Conservation (phyloP, 2,329 filamentous ascomycete genomes). For the Nakataea oryzae region DNA sequence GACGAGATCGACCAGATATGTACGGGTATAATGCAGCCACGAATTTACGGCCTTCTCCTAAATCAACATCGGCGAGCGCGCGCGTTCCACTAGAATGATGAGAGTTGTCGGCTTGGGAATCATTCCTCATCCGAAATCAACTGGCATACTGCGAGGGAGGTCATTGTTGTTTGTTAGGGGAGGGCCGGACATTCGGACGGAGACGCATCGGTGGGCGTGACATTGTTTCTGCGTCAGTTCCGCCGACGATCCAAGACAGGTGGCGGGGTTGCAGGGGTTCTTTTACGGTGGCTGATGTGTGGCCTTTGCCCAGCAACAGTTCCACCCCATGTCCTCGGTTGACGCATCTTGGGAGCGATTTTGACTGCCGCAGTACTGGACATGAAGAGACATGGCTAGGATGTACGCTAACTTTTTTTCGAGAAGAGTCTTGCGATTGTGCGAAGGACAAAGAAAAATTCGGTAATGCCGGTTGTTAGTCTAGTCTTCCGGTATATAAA, state of each 20-base stretch:
- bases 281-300: neutral
- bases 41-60: constrained; percentile 5
- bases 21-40: constrained; percentile 7
- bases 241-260: neutral
- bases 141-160: neutral
- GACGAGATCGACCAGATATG: constrained; percentile 3
- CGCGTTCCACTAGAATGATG: neutral
- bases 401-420: neutral
- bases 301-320: neutral
- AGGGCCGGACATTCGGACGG: neutral
- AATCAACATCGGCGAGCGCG: neutral
- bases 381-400: neutral
- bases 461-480: neutral
- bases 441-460: neutral
- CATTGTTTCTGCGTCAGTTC: neutral
- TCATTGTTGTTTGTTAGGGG: neutral
- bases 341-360: neutral
- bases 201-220: neutral
- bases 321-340: neutral
- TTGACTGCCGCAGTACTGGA: neutral
- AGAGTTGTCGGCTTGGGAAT: neutral
- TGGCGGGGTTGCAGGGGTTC: too few relatives aligned
- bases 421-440: neutral
- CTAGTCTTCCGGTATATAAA: neutral
- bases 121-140: neutral